Percentiles rank a stretch among this genome's conserved stretches.
These are phyloP conservation scores for Mycena crocata DNA, from an alignment of 768 basidiomycete genomes.

Conservation along the genomic window DNA sequence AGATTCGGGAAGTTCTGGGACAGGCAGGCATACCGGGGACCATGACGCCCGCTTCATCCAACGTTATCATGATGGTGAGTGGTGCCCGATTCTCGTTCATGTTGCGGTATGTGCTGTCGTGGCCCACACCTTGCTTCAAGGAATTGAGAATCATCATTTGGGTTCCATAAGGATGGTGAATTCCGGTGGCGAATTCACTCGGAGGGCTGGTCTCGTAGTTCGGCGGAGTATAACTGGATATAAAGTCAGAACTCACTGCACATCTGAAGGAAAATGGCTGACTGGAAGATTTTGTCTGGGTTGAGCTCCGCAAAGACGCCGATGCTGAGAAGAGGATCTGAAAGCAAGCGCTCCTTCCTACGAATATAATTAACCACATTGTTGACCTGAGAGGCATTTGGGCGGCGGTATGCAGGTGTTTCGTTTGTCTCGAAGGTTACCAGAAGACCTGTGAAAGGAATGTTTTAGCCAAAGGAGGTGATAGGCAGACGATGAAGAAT, in stretches of 20 bases:
- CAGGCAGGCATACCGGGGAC: constrained; percentile 10
- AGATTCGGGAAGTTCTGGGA: background rate
- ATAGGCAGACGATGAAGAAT: background rate
- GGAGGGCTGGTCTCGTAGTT: background rate
- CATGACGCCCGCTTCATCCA: constrained; percentile 11
- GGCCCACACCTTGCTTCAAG: constrained; percentile 9
- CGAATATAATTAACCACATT: constrained; percentile 1
- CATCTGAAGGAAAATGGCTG: background rate
- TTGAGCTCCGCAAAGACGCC: constrained; percentile 15
- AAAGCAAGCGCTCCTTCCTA: constrained; percentile 1
- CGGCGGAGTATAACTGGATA: background rate
- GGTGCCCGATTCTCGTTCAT: constrained; percentile 28
- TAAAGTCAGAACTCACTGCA: background rate
- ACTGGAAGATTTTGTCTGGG: constrained; percentile 18
- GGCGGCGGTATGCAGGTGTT: background rate
- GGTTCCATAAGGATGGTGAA: background rate
- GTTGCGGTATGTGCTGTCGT: constrained; percentile 14
- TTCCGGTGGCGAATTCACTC: background rate
- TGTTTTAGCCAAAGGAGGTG: too few species aligned
- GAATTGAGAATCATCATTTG: background rate
- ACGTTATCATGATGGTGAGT: constrained; percentile 17
- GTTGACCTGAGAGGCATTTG: background rate
- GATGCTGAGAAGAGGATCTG: constrained; percentile 5
- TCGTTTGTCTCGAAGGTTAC: background rate
- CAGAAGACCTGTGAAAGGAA: background rate